Conservation (phyloP, 345 rosid genomes). For the Anastatica hierochuntica region DNA sequence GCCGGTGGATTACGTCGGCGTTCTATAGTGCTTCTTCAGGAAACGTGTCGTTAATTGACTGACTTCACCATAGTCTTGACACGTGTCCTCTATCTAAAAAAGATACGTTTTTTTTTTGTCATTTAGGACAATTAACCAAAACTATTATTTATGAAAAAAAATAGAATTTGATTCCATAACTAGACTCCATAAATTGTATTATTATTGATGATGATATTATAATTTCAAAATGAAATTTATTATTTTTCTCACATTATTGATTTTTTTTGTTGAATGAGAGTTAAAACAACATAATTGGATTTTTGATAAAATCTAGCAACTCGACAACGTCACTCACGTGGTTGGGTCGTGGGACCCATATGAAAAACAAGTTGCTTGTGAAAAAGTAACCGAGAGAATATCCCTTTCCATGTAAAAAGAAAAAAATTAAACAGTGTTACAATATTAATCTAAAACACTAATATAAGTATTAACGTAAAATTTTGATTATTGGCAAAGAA, state of each 20-base stretch:
- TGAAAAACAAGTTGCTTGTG: slow-evolving; percentile 22
- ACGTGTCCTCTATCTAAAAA: slow-evolving; percentile 23
- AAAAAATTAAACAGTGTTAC: too few species aligned
- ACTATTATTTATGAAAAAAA: too few species aligned
- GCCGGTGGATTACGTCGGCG: slow-evolving; percentile 32
- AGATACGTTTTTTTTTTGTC: background rate
- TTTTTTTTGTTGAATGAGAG: background rate
- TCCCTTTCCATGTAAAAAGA: background rate
- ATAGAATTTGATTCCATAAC: background rate
- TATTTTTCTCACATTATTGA: background rate
- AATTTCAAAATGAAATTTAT: background rate
- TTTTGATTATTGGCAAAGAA: slow-evolving; percentile 4
- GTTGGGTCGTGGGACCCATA: slow-evolving; percentile 14
- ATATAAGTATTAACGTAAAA: background rate
- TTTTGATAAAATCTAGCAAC: slow-evolving; percentile 13
- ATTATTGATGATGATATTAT: too few species aligned
- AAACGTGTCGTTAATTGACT: slow-evolving; percentile 29
- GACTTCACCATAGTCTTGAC: slow-evolving; percentile 8
- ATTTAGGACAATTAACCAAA: too few species aligned
- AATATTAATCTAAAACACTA: background rate
- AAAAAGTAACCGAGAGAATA: slow-evolving; percentile 23
- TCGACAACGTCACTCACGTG: slow-evolving; percentile 31
- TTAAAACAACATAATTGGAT: background rate
- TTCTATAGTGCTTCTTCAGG: slow-evolving; percentile 16
- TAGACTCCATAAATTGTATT: too few species aligned